Conservation (phyloP, 2,329 filamentous ascomycete genomes). For the Pseudogymnoascus sp. region DNA sequence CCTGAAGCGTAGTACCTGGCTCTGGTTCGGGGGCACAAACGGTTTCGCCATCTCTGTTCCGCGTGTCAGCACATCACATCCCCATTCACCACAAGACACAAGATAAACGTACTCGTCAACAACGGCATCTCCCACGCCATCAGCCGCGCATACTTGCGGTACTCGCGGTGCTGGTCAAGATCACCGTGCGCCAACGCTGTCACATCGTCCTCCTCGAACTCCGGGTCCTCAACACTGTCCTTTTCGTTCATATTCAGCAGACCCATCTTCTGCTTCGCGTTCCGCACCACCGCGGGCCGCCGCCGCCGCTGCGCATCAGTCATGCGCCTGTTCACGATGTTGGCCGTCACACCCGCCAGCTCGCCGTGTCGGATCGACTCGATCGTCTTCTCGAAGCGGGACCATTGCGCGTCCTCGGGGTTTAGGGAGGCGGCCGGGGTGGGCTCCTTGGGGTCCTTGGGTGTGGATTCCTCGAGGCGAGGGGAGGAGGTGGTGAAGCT, state of each 20-base stretch:
- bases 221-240: constrained; percentile 28
- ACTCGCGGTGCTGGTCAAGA: constrained; percentile 79
- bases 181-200: constrained; percentile 76
- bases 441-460: background rate
- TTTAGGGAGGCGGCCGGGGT: background rate
- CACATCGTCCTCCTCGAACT: constrained; percentile 76
- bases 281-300: background rate
- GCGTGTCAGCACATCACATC: constrained; percentile 15
- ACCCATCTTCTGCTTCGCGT: constrained; percentile 21
- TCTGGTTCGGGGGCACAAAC: constrained; percentile 61
- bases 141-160: constrained; percentile 79
- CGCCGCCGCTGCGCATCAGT: background rate
- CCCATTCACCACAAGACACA: background rate
- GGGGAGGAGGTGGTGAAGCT: constrained; percentile 1
- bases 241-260: constrained; percentile 28
- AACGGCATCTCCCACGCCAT: constrained; percentile 95
- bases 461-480: background rate
- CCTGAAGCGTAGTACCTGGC: constrained; percentile 79
- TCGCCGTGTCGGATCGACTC: background rate
- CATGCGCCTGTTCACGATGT: background rate
- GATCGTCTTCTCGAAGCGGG: background rate
- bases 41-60: constrained; percentile 69
- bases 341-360: background rate
- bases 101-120: constrained; percentile 63
- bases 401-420: background rate